These are phyloP conservation scores for Cordyceps cateniannulata DNA, from an alignment of 2,329 filamentous ascomycete genomes.

Conservation along the genomic window DNA sequence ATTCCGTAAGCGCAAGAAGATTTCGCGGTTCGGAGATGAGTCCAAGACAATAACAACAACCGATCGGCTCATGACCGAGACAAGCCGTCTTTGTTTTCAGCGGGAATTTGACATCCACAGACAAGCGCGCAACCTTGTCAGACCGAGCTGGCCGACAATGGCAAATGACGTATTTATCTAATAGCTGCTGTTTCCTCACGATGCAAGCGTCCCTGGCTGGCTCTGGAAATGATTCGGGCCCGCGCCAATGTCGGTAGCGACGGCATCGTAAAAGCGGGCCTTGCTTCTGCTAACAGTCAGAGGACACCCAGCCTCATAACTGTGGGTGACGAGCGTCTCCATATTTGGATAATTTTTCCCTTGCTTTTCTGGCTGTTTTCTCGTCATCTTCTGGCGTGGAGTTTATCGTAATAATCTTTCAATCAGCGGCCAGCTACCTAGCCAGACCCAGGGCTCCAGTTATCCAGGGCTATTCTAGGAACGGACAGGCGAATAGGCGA, in stretches of 20 bases:
- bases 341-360: constrained; percentile 5
- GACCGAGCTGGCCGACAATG: background rate
- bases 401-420: background rate
- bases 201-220: background rate
- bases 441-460: background rate
- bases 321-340: background rate
- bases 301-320: constrained; percentile 6
- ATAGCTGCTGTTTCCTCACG: background rate
- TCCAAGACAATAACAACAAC: constrained; percentile 10
- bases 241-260: constrained; percentile 11
- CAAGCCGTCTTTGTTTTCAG: background rate
- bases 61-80: background rate
- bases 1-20: constrained; percentile 4
- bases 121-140: constrained; percentile 2
- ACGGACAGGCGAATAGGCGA: background rate
- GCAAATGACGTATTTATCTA: constrained; percentile 3
- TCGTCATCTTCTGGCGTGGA: background rate
- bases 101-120: background rate
- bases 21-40: constrained; percentile 3
- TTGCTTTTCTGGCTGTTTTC: background rate
- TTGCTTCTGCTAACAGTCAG: background rate
- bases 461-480: background rate
- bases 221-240: constrained; percentile 5
- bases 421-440: background rate
- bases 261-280: constrained; percentile 11